Evolutionary conservation across 2,329 filamentous ascomycete species (phyloP), one percentile per base, ranked within the genome.

Genomic region (Fusarium proliferatum): DNA sequence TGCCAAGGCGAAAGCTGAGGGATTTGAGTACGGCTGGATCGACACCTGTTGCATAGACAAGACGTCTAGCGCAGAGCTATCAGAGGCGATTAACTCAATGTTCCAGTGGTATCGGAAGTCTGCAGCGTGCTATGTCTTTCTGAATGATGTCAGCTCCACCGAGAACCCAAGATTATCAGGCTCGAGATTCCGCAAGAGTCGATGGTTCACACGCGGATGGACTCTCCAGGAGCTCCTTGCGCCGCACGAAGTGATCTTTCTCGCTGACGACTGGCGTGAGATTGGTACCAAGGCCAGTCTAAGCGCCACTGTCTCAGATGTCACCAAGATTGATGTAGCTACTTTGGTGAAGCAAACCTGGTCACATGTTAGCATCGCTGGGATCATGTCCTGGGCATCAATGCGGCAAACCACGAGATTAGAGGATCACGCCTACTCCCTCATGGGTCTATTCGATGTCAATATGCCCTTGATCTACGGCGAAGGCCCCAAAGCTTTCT

Each of bases 1-100:
- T 13, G 28, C 42, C 11, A 68, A 63, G 6, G 66, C 42, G 3
- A 62, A 61, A 4, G 28, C 16, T 48, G 66, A 69, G 57, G 66
- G 66, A 43, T 69, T 69, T 46, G 58, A 64, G 15, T 53, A 69
- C n/a, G 66, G 43, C 1, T 69, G 66, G 66, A 30, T 69, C 6
- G 66, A 69, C 4, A 69, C 66, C 21, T 69, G 66, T 8, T 69
- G 66, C 1, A 69, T 69, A 34, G 66, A 69, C 39, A 69, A 69
- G 12, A 69, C 65, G 2, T 69, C 64, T 7, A 69, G 66, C 7
- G 66, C 66, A 7, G 66, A 69, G 26, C 30, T 69, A 2, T 69
- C 66, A 0, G 66, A 69, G 2, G 64, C 66, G 0, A 69, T 69
- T 4, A 69, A 69, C 23, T 69, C 64, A 0, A 69, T 69, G 66